phyloP scores from a whole-genome alignment of 306 rosid species.

The Ammopiptanthus mongolicus region DNA sequence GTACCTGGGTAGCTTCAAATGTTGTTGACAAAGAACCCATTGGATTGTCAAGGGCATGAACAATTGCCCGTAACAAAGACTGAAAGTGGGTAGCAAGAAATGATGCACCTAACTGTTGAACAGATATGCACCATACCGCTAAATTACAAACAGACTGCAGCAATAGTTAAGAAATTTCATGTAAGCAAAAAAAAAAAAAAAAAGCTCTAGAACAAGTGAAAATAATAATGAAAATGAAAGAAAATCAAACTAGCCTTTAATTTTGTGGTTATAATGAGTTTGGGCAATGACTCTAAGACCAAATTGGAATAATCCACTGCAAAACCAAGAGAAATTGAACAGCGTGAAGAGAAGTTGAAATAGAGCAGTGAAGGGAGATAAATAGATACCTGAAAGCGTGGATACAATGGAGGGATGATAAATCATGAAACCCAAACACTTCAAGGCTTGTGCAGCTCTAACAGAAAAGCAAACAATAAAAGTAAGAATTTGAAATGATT shows the following conservation, averaged over 20 bases:
- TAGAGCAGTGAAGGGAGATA: not conserved
- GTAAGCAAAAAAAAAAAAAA: not conserved
- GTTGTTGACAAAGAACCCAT: conserved; percentile 84
- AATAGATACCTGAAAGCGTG: conserved; percentile 38
- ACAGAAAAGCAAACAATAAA: not conserved
- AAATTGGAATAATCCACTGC: conserved; percentile 53
- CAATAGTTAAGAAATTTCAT: conserved; percentile 7
- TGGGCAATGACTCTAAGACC: conserved; percentile 49
- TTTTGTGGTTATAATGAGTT: conserved; percentile 59
- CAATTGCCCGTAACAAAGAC: conserved; percentile 52
- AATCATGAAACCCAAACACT: conserved; percentile 82
- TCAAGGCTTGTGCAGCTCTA: conserved; percentile 74
- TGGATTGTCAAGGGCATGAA: conserved; percentile 81
- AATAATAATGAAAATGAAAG: not conserved
- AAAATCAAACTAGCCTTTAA: conserved; percentile 42
- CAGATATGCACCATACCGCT: conserved; percentile 84
- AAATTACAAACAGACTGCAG: conserved; percentile 77
- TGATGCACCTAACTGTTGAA: conserved; percentile 53
- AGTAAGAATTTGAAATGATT: no score
- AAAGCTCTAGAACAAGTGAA: not conserved
- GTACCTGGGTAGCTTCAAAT: conserved; percentile 86
- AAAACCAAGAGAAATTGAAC: not conserved
- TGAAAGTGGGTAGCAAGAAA: conserved; percentile 42
- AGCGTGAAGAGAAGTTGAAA: not conserved
- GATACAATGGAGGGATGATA: conserved; percentile 60